Conservation (phyloP, 306 rosid species). For the Sphenostylis stenocarpa region DNA sequence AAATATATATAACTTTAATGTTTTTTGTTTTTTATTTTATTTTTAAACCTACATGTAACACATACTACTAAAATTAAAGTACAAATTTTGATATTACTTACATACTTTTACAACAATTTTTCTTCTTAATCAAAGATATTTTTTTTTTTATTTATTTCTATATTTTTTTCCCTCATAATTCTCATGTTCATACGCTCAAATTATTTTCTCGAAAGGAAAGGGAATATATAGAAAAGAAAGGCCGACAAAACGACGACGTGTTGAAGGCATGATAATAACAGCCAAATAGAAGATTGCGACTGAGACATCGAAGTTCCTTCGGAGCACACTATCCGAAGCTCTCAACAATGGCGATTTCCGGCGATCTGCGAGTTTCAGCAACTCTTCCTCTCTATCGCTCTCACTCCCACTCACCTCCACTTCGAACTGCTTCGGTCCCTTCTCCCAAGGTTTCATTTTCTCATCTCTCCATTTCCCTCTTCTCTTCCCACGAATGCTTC, state of each 20-base stretch:
- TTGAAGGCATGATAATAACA: not conserved
- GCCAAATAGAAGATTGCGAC: constrained; percentile 4
- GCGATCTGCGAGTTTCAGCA: constrained; percentile 75
- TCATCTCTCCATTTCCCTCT: not conserved
- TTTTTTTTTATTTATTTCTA: too few species aligned
- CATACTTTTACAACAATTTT: too few species aligned
- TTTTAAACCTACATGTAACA: too few species aligned
- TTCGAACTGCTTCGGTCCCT: constrained; percentile 50
- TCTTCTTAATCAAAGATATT: too few species aligned
- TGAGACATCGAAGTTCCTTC: not conserved
- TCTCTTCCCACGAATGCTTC: not conserved
- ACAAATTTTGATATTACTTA: too few species aligned
- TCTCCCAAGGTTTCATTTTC: constrained; percentile 58
- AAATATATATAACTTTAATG: too few species aligned
- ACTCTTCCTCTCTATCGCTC: constrained; percentile 60
- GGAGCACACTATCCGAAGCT: constrained; percentile 17
- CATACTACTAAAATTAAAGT: too few species aligned
- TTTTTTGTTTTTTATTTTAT: too few species aligned
- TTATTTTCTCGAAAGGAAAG: too few species aligned
- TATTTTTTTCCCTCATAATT: too few species aligned
- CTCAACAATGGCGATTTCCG: constrained; percentile 61
- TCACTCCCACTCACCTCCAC: constrained; percentile 32
- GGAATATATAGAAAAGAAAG: not conserved
- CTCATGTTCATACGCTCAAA: too few species aligned
- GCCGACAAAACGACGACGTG: constrained; percentile 20